Conservation (phyloP, 1,284 basidiomycete species). For the Leccinum pallidistipes region DNA sequence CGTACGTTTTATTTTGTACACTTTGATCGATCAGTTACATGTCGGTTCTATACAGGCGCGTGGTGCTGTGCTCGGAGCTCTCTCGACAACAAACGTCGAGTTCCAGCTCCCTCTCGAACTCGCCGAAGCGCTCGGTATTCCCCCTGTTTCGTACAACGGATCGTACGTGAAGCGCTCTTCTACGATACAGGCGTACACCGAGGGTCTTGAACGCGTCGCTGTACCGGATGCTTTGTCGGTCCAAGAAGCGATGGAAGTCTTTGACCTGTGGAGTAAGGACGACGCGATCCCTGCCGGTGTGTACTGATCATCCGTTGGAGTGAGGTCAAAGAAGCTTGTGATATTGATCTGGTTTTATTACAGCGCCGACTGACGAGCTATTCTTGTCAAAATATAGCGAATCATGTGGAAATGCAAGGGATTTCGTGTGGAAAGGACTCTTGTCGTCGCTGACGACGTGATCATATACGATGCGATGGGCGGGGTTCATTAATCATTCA, state of each 20-base stretch:
- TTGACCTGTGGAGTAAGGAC: constrained; percentile 69
- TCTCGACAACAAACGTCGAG: constrained; percentile 55
- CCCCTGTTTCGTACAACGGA: constrained; percentile 38
- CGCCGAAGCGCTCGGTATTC: constrained; percentile 49
- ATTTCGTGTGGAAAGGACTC: constrained; percentile 74
- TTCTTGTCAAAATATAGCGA: constrained; percentile 76
- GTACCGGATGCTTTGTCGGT: constrained; percentile 61
- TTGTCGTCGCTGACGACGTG: constrained; percentile 42
- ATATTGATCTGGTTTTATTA: neutral
- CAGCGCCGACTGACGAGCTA: constrained; percentile 58
- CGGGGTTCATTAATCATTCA: neutral
- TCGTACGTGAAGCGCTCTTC: constrained; percentile 52
- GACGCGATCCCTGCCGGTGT: constrained; percentile 32
- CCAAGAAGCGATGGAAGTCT: constrained; percentile 64
- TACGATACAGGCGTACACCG: constrained; percentile 48
- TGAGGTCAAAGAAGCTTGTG: neutral
- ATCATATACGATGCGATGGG: neutral
- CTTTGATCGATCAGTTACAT: neutral
- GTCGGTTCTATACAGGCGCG: constrained; percentile 40
- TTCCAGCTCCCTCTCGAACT: constrained; percentile 61
- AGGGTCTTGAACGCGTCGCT: constrained; percentile 52
- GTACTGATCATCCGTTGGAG: neutral
- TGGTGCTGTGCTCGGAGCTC: constrained; percentile 66
- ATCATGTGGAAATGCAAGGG: constrained; percentile 68
- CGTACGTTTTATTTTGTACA: constrained; percentile 46